These are phyloP conservation scores for Fomes fomentarius DNA, from an alignment of 1,284 basidiomycete species.

Conservation along the genomic window DNA sequence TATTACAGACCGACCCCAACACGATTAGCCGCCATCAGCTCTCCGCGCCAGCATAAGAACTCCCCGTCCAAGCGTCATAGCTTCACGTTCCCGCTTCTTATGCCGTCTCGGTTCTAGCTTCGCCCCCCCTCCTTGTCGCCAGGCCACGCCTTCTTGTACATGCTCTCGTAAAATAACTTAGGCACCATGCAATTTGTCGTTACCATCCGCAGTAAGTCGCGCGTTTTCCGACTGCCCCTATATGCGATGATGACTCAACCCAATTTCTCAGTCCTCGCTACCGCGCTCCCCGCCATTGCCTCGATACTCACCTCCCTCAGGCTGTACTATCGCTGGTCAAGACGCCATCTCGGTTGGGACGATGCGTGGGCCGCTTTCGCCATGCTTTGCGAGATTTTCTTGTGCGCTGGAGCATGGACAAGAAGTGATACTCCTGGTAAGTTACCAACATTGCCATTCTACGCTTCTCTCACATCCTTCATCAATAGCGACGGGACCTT, in stretches of 20 bases:
- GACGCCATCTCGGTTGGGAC: constrained; percentile 32
- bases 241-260: background rate
- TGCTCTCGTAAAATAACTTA: no score
- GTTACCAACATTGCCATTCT: no score
- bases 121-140: background rate
- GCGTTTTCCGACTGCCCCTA: background rate
- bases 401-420: constrained; percentile 32
- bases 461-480: no score
- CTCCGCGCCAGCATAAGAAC: constrained; percentile 1
- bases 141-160: background rate
- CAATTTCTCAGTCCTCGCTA: constrained; percentile 25
- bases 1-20: background rate
- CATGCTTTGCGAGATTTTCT: constrained; percentile 24
- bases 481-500: constrained; percentile 10
- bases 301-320: constrained; percentile 29
- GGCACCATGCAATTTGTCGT: constrained; percentile 18
- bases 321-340: constrained; percentile 26
- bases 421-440: constrained; percentile 28
- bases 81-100: constrained; percentile 1
- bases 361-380: constrained; percentile 34
- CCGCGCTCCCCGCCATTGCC: constrained; percentile 28
- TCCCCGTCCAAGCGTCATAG: background rate
- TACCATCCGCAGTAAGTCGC: constrained; percentile 22
- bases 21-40: constrained; percentile 6
- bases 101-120: constrained; percentile 4